These are phyloP conservation scores for Trichoderma virens DNA, from an alignment of 495 filamentous ascomycete genomes.

Conservation along the genomic window DNA sequence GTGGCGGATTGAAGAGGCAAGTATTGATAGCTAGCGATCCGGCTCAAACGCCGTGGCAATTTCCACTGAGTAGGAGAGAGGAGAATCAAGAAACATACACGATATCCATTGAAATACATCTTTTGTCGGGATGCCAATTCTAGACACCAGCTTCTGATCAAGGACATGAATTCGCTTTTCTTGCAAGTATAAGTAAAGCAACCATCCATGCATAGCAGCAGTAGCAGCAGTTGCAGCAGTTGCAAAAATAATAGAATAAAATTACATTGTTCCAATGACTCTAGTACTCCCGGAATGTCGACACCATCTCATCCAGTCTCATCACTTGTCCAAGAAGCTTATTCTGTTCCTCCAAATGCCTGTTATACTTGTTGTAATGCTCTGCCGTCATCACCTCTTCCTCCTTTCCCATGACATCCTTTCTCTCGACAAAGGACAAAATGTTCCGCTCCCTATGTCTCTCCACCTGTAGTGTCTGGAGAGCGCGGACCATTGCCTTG, in stretches of 20 bases:
- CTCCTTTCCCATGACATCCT: constrained; percentile 73
- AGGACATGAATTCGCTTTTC: too few species aligned
- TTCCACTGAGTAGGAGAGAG: too few species aligned
- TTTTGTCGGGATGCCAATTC: too few species aligned
- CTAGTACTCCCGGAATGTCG: constrained; percentile 65
- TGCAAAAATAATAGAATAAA: background rate
- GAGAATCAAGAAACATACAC: too few species aligned
- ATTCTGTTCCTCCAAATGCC: constrained; percentile 66
- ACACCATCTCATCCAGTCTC: constrained; percentile 77
- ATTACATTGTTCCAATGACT: background rate
- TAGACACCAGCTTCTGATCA: too few species aligned
- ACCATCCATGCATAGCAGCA: too few species aligned
- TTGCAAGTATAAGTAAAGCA: too few species aligned
- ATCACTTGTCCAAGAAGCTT: constrained; percentile 66
- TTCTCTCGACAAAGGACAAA: constrained; percentile 68
- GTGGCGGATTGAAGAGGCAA: too few species aligned
- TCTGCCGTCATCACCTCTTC: constrained; percentile 62
- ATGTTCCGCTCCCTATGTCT: constrained; percentile 56
- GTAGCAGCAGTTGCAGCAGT: too few species aligned
- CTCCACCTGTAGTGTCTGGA: constrained; percentile 71
- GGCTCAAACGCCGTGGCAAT: too few species aligned
- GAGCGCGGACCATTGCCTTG: constrained; percentile 76
- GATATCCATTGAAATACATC: too few species aligned
- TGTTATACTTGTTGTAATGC: constrained; percentile 57
- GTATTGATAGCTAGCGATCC: too few species aligned